These are phyloP conservation scores for Fomitiporia mediterranea DNA, from an alignment of 1,284 basidiomycete genomes.

Conservation along the genomic window DNA sequence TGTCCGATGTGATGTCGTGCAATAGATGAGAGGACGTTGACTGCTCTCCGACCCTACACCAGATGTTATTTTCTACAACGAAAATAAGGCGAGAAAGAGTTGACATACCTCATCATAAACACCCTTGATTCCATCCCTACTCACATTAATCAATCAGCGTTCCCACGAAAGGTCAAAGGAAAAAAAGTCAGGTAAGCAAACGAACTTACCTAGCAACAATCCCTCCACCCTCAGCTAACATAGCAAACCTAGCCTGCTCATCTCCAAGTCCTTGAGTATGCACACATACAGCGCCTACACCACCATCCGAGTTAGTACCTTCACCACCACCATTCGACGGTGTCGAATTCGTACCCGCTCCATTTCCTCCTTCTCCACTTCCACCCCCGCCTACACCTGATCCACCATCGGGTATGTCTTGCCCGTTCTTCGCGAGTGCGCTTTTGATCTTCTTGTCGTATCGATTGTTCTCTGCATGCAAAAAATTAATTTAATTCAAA, in stretches of 20 bases:
- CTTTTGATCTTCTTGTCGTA: conserved; percentile 19
- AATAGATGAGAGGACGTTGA: conserved; percentile 11
- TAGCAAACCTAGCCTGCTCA: not conserved
- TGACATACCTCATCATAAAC: conserved; percentile 6
- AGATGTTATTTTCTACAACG: not conserved
- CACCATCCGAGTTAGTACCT: conserved; percentile 3
- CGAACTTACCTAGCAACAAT: not conserved
- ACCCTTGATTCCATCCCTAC: not conserved
- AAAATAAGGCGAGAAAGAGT: not conserved
- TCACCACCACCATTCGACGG: conserved; percentile 2
- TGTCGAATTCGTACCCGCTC: conserved; percentile 8
- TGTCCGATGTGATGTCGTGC: not conserved
- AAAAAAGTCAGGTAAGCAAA: not conserved
- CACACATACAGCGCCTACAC: conserved; percentile 3
- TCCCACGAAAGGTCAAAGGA: not conserved
- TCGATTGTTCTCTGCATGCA: conserved; percentile 17
- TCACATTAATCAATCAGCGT: not conserved
- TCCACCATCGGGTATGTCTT: conserved; percentile 12
- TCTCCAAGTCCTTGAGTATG: conserved; percentile 2
- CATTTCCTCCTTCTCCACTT: not conserved
- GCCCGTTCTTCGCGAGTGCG: conserved; percentile 13
- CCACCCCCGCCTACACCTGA: not conserved
- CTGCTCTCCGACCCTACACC: not conserved
- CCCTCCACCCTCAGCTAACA: not conserved
- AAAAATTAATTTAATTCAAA: not conserved